phyloP scores from a whole-genome alignment of 1,284 basidiomycete genomes.

The Melampsora larici-populina region DNA sequence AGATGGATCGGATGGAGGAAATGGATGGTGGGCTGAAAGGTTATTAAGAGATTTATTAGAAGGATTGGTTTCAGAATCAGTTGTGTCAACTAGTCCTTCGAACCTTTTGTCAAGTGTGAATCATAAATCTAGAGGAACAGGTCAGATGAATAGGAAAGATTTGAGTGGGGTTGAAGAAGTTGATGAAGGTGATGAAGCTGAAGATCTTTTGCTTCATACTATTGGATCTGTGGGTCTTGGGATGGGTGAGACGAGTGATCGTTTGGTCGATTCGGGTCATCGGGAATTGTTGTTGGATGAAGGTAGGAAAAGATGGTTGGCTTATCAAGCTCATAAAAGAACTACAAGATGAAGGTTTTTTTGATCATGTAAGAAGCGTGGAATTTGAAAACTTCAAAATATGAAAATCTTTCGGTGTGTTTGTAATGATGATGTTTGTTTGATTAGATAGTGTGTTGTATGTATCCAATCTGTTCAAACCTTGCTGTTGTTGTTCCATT shows the following conservation, averaged over 20 bases:
- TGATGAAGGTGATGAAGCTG: too few relatives aligned
- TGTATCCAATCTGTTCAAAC: too few relatives aligned
- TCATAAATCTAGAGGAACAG: neutral
- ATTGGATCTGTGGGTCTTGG: neutral
- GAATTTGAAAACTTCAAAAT: too few relatives aligned
- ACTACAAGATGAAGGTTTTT: neutral
- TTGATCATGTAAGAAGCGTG: too few relatives aligned
- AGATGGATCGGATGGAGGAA: constrained; percentile 28
- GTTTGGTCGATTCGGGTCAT: constrained; percentile 1
- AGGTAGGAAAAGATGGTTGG: constrained; percentile 30
- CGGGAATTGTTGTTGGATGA: constrained; percentile 17
- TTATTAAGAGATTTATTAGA: constrained; percentile 39
- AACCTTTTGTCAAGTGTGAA: neutral
- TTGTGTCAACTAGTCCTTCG: constrained; percentile 14
- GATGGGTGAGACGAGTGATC: neutral
- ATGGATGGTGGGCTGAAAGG: constrained; percentile 37
- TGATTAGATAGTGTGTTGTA: too few relatives aligned
- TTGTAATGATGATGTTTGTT: too few relatives aligned
- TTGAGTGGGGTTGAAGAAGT: neutral
- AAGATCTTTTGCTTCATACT: too few relatives aligned
- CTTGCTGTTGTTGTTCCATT: too few relatives aligned
- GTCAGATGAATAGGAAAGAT: too few relatives aligned
- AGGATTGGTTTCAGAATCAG: constrained; percentile 32
- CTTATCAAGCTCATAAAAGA: constrained; percentile 14
- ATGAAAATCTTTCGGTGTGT: too few relatives aligned